Base-by-base conservation (phyloP, 495 filamentous ascomycete genomes). In the Penicillium arizonense region DNA sequence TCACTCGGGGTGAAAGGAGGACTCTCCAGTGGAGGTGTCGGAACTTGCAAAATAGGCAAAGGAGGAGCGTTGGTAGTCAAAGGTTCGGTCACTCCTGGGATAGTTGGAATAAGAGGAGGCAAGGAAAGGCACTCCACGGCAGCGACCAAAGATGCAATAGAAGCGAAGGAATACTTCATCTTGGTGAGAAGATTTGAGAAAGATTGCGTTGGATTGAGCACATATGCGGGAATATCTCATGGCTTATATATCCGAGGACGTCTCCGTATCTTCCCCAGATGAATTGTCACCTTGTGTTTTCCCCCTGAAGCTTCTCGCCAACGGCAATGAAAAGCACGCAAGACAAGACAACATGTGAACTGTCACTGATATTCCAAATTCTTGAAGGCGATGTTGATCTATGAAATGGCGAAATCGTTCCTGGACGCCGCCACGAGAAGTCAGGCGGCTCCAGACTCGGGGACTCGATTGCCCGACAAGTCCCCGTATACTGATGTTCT, bases 41-140 rank as follows among this genome's bases (percentile, higher is more conserved):
- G 82, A 10, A 82, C 47, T 57, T 84, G 82, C 26, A 86, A 57
- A 45, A 86, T 80, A 28, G 81, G 81, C 21, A 83, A 67, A 28
- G 82, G 80, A 28, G 78, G 77, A 26, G 73, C 75, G 43, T 74
- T 72, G 48, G 63, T 63, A 28, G 69, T 67, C 34, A 86, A 53
- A 39, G 77, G 74, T 56, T 78, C 80, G 2, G 82, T 82, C 32
- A 86, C 77, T 16, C 82, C 82, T 7, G 80, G 82, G 48, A 78
- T 75, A 16, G 61, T 58, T n/a, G 81, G 82, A 50, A 85, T 83
- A n/a, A 84, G 65, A 23, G 79, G 78, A 44, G 78, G 78, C 32
- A 82, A 61, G 6, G 64, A 66, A 38, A 76, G 61, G 39, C 50
- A 57, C 37, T 64, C 45, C 59, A 49, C 62, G 35, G 67, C 42